Base-by-base conservation (phyloP, 2,329 filamentous ascomycete species). In the Penicillium sclerotiorum region DNA sequence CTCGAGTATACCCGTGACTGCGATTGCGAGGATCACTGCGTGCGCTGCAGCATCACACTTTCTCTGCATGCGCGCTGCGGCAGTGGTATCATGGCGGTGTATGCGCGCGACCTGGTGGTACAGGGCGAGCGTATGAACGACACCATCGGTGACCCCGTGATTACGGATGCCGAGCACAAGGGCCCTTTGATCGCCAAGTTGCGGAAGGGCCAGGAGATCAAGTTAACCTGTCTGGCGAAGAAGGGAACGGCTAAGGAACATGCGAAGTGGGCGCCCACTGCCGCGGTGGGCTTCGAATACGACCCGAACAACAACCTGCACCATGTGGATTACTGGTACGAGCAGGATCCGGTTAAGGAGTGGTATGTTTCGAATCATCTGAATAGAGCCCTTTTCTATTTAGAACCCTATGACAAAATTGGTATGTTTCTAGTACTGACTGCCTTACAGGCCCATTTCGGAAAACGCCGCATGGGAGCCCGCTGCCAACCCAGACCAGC, bases 221-320 rank as follows among this genome's bases (percentile, higher is more conserved):
- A 90, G 70, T 83, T 99, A 66, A 89, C 84, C 54, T 97, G 93
- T 68, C 88, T 96, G 58, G 94, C 93, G 43, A 96, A 96, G 80
- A 97, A 97, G 80, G 94, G 94, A 1, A 97, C 97, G 58, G 92
- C 93, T 30, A 99, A 99, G 79, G 94, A 99, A 72, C 94, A 99
- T 73, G 90, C 94, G 8, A 99, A 99, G 73, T 99, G 94, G 94
- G 89, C 90, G 64, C 92, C 94, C 2, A 93, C 89, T 28, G 83
- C 91, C 33, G 94, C 94, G 3, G 86, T 99, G 33, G 92, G 90
- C 20, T 99, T 99, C 69, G 94, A 99, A 73, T 99, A 99, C 72
- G 94, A 99, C 70, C 94, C 94, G 53, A 89, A 95, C 72, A 99
- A 99, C 77, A 96, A 95, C 75, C 78, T 99, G 58, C 84, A 87